Evolutionary conservation across 208 protist species (phyloP), one percentile per base, ranked within the genome.

Genomic region (Trypanosoma avium): DNA sequence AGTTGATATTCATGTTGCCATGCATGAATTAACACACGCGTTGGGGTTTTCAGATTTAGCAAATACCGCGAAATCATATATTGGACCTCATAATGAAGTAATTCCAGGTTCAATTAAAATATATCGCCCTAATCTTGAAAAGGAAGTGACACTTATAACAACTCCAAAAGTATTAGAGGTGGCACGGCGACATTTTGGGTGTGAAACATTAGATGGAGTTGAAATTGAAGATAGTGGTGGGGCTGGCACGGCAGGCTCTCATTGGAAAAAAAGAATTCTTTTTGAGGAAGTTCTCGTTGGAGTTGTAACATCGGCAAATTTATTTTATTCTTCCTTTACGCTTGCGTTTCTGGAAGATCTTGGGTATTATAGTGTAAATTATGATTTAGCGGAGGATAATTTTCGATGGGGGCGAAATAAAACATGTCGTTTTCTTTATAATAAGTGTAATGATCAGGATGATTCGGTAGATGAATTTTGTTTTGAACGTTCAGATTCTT

Each of bases 241-340:
- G 21, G 13, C n/a, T 22, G 77, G 84, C n/a, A 90, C 80, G 7
- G 53, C 54, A 4, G 66, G 67, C 9, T 84, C 80, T 17, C 84
- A 90, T 59, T 86, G 84, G 80, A 84, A 90, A 36, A 79, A 84
- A 30, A 69, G 80, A 40, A 75, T 90, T 60, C 66, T 90, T 0
- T 77, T 68, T 49, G 50, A 84, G 24, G 83, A 90, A 47, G 71
- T 56, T 1, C 64, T 90, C 12, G 70, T 79, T 0, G 83, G 83
- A 24, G 61, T 69, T 33, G 40, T 84, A 24, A 70, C 83, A 6
- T 64, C 66, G 17, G 56, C 65, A 5, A 54, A 45, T 1, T 36
- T 77, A 2, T 77, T 75, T 58, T 80, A 76, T 52, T 84, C 83
- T 0, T 77, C 69, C 19, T 55, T 90, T 33, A 90, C 83, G 13